Base-by-base conservation (phyloP, 169 alveolate species). In the Toxoplasma gondii region DNA sequence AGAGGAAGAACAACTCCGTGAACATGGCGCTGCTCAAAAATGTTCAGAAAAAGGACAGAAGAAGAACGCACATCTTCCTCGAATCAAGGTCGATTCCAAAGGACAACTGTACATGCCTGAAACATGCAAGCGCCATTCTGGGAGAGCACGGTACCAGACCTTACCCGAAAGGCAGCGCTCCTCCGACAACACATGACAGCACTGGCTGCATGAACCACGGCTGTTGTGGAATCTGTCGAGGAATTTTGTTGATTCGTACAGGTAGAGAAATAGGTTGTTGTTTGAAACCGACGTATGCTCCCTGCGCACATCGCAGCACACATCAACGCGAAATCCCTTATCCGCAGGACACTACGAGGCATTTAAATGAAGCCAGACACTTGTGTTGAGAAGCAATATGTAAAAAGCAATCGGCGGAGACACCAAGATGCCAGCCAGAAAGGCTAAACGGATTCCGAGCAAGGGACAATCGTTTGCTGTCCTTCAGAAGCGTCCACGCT, bases 241-340 rank as follows among this genome's bases (percentile, higher is more conserved):
- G 99, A 70, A 98, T 97, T 93, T 96, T 96, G 94, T 97, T 97
- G 64, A 97, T 96, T 31, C 98, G 97, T 43, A 98, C 98, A 53
- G 99, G 99, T 5, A 97, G 92, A 38, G 95, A 95, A 29, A 97
- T 96, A 19, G 95, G 94, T 36, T 88, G 97, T 88, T 95, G 96
- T 92, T 94, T 96, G 92, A 95, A 96, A 36, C 99, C 99, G 41
- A 97, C 69, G 83, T 96, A 97, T 27, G 97, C 97, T 0, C 97
- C 95, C 97, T 93, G 88, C 41, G 54, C 41, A 64, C 38, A 17
- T 9, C 90, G 36, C 53, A 82, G 19, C 27, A 10, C 74, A 64
- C 74, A 64, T 64, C 7, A 19, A 27, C 1, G 29, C 9, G 74
- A 64, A 19, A 31, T 31, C n/a, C 12, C 12, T 49, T 12, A 49